Conservation (phyloP, 805 yeast species). For the Cyberlindnera euphorbiiphila region DNA sequence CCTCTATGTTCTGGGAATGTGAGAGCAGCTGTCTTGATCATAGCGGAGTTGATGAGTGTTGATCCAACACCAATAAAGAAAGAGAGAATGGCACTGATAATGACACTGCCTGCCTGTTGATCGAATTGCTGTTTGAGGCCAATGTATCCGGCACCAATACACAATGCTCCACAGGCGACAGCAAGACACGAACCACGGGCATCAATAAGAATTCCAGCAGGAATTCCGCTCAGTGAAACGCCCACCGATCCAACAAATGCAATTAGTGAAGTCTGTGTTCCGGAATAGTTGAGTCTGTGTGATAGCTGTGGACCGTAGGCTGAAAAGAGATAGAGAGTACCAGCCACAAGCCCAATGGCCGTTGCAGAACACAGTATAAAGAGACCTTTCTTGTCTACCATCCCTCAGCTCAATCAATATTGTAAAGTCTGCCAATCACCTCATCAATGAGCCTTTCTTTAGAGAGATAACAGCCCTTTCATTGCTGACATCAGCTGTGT, state of each 20-base stretch:
- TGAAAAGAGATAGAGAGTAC: constrained; percentile 71
- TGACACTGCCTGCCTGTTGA: constrained; percentile 34
- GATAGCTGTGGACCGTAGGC: constrained; percentile 80
- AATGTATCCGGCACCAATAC: constrained; percentile 51
- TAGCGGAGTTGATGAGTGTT: constrained; percentile 58
- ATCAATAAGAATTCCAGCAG: constrained; percentile 66
- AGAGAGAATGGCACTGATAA: constrained; percentile 42
- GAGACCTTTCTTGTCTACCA: constrained; percentile 9
- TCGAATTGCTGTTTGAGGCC: constrained; percentile 51
- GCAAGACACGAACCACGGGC: constrained; percentile 53
- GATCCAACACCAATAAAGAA: constrained; percentile 65
- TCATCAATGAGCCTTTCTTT: neutral
- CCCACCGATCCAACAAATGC: constrained; percentile 71
- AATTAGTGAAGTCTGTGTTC: constrained; percentile 57
- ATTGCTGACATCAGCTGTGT: too few relatives aligned
- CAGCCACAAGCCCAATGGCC: constrained; percentile 52
- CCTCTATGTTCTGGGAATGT: constrained; percentile 66
- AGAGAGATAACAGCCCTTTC: neutral
- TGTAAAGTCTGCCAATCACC: too few relatives aligned
- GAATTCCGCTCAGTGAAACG: constrained; percentile 58
- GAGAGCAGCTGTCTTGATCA: constrained; percentile 71
- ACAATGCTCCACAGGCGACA: constrained; percentile 45
- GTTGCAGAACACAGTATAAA: constrained; percentile 21
- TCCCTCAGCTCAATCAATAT: neutral
- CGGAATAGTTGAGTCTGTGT: constrained; percentile 48